A percentile compares a stretch with the other conserved stretches of the same genome.
These are phyloP conservation scores for Endothia cerciana DNA, from an alignment of 2,329 filamentous ascomycete species.

Conservation along the genomic window DNA sequence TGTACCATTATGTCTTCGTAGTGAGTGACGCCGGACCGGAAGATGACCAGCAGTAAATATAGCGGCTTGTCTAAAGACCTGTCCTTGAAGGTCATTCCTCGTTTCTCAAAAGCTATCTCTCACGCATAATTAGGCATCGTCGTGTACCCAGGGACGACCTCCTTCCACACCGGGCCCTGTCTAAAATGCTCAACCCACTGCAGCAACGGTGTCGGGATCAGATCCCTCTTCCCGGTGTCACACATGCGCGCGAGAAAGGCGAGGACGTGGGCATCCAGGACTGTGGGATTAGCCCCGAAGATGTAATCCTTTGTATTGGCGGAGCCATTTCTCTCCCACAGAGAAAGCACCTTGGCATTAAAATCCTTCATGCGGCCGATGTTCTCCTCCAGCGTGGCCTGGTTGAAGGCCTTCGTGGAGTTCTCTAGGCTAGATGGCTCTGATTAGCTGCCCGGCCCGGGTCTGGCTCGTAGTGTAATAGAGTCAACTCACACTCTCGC, in stretches of 20 bases:
- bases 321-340: slow-evolving; percentile 1
- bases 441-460: neutral
- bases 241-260: neutral
- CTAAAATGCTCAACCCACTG: slow-evolving; percentile 12
- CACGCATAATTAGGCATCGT: neutral
- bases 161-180: slow-evolving; percentile 7
- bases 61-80: too few relatives aligned
- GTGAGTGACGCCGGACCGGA: too few relatives aligned
- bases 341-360: neutral
- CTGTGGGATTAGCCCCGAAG: neutral
- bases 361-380: neutral
- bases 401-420: neutral
- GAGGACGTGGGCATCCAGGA: neutral
- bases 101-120: too few relatives aligned
- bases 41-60: too few relatives aligned
- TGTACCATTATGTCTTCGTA: too few relatives aligned
- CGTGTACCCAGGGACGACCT: slow-evolving; percentile 8
- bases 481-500: neutral
- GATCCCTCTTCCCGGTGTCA: neutral
- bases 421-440: neutral
- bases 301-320: slow-evolving; percentile 1
- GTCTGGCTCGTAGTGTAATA: too few relatives aligned
- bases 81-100: too few relatives aligned
- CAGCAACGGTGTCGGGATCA: slow-evolving; percentile 3
- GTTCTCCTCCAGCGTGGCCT: neutral